Conservation (phyloP, 768 basidiomycete species). For the Kwoniella heveanensis region DNA sequence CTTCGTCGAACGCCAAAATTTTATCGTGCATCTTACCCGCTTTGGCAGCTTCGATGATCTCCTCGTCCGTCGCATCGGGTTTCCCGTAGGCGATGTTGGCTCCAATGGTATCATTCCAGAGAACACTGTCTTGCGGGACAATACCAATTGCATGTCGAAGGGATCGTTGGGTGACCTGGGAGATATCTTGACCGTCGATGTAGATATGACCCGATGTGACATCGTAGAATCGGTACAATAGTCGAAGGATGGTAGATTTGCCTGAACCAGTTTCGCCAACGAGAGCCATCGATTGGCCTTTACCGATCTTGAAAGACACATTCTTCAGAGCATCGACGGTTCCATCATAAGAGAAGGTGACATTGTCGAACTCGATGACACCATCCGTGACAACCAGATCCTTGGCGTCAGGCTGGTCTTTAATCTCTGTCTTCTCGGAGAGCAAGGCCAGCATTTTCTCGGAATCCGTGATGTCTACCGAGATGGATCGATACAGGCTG, state of each 20-base stretch:
- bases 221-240: conserved; percentile 92
- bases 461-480: conserved; percentile 70
- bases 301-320: conserved; percentile 84
- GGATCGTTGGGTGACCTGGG: conserved; percentile 78
- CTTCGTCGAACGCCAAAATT: conserved; percentile 77
- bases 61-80: conserved; percentile 68
- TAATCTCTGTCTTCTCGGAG: conserved; percentile 78
- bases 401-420: conserved; percentile 73
- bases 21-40: conserved; percentile 87
- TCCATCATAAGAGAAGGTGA: conserved; percentile 73
- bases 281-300: conserved; percentile 82
- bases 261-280: conserved; percentile 82
- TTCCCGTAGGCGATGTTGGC: conserved; percentile 69
- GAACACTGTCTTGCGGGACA: conserved; percentile 74
- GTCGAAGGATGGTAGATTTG: conserved; percentile 70
- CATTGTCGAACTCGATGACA: conserved; percentile 88
- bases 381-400: conserved; percentile 73
- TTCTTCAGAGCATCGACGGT: conserved; percentile 65
- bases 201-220: conserved; percentile 75
- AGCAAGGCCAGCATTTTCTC: conserved; percentile 81
- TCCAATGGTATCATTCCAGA: conserved; percentile 55
- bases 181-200: conserved; percentile 84
- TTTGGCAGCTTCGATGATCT: conserved; percentile 75
- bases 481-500: conserved; percentile 68
- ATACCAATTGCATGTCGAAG: conserved; percentile 81